phyloP scores from a whole-genome alignment of 176 grass and related monocot species.

The Calamus simplicifolius region DNA sequence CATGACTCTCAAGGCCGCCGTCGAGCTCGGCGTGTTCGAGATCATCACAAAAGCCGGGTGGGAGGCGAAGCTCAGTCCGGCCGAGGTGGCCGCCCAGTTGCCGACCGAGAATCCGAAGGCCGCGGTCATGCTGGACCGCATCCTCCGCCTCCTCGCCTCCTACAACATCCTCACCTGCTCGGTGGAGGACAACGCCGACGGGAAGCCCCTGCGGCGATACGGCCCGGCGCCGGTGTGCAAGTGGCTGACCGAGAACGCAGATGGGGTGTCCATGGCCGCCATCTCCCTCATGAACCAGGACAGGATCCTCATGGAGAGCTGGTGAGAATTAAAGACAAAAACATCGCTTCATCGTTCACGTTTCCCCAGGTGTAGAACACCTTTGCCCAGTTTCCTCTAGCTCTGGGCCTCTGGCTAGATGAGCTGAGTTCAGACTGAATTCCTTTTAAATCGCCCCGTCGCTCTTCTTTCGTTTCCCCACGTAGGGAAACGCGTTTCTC shows the following conservation, averaged over 20 bases:
- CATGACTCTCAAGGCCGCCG: conserved; percentile 90
- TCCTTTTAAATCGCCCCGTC: too few species aligned
- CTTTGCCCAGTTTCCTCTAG: too few species aligned
- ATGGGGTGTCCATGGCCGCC: conserved; percentile 87
- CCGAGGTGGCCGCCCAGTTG: conserved; percentile 47
- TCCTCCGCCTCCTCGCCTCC: conserved; percentile 64
- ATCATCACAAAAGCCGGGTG: conserved; percentile 29
- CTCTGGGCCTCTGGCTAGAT: too few species aligned
- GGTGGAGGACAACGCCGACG: conserved; percentile 39
- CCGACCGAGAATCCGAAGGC: conserved; percentile 38
- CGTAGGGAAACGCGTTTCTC: too few species aligned
- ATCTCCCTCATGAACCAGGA: conserved; percentile 88
- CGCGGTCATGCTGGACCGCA: conserved; percentile 76
- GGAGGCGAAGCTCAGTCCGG: conserved; percentile 20
- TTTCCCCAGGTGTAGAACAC: too few species aligned
- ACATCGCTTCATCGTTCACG: too few species aligned
- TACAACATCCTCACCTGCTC: conserved; percentile 54
- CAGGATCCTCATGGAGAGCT: conserved; percentile 98
- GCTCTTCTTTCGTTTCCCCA: too few species aligned
- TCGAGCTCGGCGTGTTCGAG: conserved; percentile 81
- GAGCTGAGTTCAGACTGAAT: too few species aligned
- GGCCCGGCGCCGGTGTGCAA: conserved; percentile 54
- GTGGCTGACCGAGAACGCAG: conserved; percentile 82
- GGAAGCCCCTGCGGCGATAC: conserved; percentile 33
- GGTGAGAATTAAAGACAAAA: conserved; percentile 14